Conservation (phyloP, 306 rosid genomes). For the Pyrus bretschneideri region DNA sequence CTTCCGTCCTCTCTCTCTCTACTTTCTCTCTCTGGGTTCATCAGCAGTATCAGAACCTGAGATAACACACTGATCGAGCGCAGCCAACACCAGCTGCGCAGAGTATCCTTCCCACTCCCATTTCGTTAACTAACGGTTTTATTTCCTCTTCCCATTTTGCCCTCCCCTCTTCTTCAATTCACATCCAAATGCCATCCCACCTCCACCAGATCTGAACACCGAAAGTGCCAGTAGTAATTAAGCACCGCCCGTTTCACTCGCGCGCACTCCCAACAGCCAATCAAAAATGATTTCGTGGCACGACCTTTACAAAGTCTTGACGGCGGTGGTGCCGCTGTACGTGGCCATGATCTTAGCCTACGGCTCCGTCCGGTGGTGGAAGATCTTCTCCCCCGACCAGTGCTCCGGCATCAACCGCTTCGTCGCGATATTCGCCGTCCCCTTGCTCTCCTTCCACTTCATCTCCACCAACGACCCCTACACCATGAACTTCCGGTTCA, state of each 20-base stretch:
- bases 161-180: slow-evolving; percentile 17
- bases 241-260: not conserved
- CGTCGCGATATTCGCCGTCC: slow-evolving; percentile 92
- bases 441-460: slow-evolving; percentile 89
- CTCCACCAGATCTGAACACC: not conserved
- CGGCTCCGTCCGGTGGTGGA: slow-evolving; percentile 99
- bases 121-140: slow-evolving; percentile 65
- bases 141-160: slow-evolving; percentile 31
- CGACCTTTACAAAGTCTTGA: slow-evolving; percentile 72
- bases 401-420: slow-evolving; percentile 97
- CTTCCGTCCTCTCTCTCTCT: not conserved
- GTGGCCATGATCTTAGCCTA: slow-evolving; percentile 96
- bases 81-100: slow-evolving; percentile 14
- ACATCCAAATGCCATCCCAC: slow-evolving; percentile 23
- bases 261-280: not conserved
- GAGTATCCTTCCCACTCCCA: not conserved
- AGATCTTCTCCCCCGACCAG: slow-evolving; percentile 98
- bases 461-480: slow-evolving; percentile 74
- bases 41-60: not conserved
- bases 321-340: slow-evolving; percentile 87
- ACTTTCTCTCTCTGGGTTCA: slow-evolving; percentile 8
- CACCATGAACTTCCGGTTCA: slow-evolving; percentile 84
- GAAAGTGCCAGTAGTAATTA: not conserved
- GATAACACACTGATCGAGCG: not conserved
- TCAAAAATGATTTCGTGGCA: slow-evolving; percentile 56